Evolutionary conservation across 305 asterid species (phyloP), one percentile per base, ranked within the genome.

Genomic region (Euphrasia arctica): DNA sequence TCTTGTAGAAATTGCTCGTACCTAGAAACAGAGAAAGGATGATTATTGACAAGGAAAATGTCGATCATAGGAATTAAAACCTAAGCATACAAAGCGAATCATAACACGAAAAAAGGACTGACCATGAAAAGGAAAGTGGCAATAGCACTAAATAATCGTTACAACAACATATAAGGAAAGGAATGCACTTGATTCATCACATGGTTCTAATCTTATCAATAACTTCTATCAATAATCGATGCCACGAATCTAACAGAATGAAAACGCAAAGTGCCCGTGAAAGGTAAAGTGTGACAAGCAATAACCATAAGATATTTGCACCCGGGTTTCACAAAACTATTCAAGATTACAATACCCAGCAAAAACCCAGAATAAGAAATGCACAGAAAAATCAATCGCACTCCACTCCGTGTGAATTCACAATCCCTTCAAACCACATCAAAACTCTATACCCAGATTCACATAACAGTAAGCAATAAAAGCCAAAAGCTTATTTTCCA

Each of bases 1-100:
- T 93, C 92, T 59, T 81, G 88, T 48, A 88, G 67, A 77, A 90
- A 85, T 71, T 88, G 89, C 77, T 88, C 94, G 12, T 83, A 93
- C 90, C 98, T 93, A 63, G 60, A 70, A 60, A 54, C 52, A 60
- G 62, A 65, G 9, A 62, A 7, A 3, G 49, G 27, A 32, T 31
- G 14, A 62, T 74, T 22, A 50, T 29, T 47, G 62, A 41, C 50
- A 60, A 63, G 72, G 34, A 67, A 57, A 48, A 42, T 42, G 60
- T 31, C 3, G 28, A 41, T 28, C 59, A 13, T 5, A 63, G 34
- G 57, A 51, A 58, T 57, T 41, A 49, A 2, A 75, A 48, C n/a
- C 54, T 18, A 13, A 52, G 39, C 5, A 54, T 32, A 68, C 14
- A 52, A 14, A 55, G 9, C 42, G 9, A 27, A 58, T 29, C 48